Evolutionary conservation across 1,139 yeast genomes (phyloP).

Genomic region (Kodamaea anthophila): DNA sequence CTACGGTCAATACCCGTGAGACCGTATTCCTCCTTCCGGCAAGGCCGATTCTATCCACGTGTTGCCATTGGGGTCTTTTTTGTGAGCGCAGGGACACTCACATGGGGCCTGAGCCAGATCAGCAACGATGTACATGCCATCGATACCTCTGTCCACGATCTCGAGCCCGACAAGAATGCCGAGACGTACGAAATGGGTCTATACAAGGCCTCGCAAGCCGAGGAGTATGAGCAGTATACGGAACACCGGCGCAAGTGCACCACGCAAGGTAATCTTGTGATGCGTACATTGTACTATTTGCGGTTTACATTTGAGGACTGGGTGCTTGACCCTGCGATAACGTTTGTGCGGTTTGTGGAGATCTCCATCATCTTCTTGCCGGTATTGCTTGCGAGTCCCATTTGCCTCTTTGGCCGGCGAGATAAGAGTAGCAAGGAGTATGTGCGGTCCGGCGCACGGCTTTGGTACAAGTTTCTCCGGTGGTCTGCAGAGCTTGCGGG

Average conservation of each 20-base stretch:
- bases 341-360: conserved; percentile 64
- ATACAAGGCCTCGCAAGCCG: conserved; percentile 55
- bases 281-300: conserved; percentile 28
- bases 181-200: conserved; percentile 69
- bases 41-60: not conserved
- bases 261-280: conserved; percentile 17
- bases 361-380: conserved; percentile 66
- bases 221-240: conserved; percentile 27
- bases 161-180: conserved; percentile 40
- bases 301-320: conserved; percentile 45
- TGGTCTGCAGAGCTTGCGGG: conserved; percentile 80
- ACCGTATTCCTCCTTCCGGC: conserved; percentile 1
- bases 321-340: conserved; percentile 61
- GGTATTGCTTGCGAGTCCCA: conserved; percentile 56
- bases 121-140: conserved; percentile 30
- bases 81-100: not conserved
- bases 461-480: conserved; percentile 69
- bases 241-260: conserved; percentile 21
- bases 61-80: conserved; percentile 1
- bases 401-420: conserved; percentile 54
- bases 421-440: conserved; percentile 24
- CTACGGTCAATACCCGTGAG: conserved; percentile 3
- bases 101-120: not conserved
- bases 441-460: conserved; percentile 54
- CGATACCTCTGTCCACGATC: conserved; percentile 30